Percentiles rank a stretch among this genome's conserved stretches.
Conservation (phyloP, 2,329 filamentous ascomycete genomes). For the Cadophora sp. region DNA sequence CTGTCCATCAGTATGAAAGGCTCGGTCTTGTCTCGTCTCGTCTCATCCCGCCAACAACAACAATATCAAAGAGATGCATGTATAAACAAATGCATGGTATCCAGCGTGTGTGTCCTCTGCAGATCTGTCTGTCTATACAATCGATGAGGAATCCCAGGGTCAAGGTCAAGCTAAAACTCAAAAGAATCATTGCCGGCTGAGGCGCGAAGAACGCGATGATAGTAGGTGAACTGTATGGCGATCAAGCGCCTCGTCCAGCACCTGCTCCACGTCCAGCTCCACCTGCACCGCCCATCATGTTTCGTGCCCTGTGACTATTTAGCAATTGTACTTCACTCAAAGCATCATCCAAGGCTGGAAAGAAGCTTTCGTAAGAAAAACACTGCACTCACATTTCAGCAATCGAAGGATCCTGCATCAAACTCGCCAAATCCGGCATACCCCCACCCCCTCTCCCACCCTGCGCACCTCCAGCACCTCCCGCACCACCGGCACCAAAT, state of each 20-base stretch:
- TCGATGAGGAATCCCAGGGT: not conserved
- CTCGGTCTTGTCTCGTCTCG: not conserved
- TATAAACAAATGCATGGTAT: slow-evolving; percentile 11
- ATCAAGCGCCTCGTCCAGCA: slow-evolving; percentile 39
- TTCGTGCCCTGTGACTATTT: slow-evolving; percentile 58
- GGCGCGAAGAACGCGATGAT: not conserved
- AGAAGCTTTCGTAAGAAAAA: slow-evolving; percentile 3
- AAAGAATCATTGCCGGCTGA: not conserved
- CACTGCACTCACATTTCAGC: slow-evolving; percentile 81
- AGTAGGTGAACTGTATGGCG: not conserved
- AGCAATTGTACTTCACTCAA: not conserved
- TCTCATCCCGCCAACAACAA: no score
- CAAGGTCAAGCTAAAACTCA: slow-evolving; percentile 5
- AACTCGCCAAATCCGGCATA: slow-evolving; percentile 82
- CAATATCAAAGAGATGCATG: not conserved
- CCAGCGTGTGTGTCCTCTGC: not conserved
- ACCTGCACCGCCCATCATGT: slow-evolving; percentile 65
- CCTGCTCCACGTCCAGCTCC: slow-evolving; percentile 40
- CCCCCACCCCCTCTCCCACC: slow-evolving; percentile 65
- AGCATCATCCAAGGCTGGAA: not conserved
- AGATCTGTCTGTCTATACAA: not conserved
- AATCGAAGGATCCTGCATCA: slow-evolving; percentile 94
- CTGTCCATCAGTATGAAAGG: slow-evolving; percentile 5
- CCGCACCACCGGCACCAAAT: slow-evolving; percentile 62
- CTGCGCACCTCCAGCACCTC: slow-evolving; percentile 55